phyloP scores from a whole-genome alignment of 176 grass and related monocot species.

The Alloteropsis semialata region DNA sequence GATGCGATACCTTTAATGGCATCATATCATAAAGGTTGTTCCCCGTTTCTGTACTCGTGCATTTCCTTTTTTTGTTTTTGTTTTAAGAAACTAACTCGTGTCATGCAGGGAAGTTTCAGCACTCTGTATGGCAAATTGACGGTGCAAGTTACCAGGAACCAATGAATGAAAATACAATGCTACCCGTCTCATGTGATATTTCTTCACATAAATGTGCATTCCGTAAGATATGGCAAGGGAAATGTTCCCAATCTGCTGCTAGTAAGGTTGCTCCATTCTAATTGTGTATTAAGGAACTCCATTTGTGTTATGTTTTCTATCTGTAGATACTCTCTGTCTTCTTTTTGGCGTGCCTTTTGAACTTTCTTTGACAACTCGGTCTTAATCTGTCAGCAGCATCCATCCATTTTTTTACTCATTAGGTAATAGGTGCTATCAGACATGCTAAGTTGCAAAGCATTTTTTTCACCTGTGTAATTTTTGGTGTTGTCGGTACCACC shows the following conservation, averaged over 20 bases:
- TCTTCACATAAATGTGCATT: slow-evolving; percentile 60
- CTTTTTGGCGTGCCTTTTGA: slow-evolving; percentile 22
- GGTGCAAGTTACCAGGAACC: slow-evolving; percentile 39
- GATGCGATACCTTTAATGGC: slow-evolving; percentile 86
- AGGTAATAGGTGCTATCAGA: not conserved
- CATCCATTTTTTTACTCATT: not conserved
- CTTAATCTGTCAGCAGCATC: not conserved
- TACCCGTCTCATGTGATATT: slow-evolving; percentile 41
- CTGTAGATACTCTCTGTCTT: slow-evolving; percentile 19
- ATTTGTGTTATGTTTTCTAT: slow-evolving; percentile 13
- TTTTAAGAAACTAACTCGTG: slow-evolving; percentile 22
- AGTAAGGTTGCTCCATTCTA: slow-evolving; percentile 64
- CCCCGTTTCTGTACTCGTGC: slow-evolving; percentile 13
- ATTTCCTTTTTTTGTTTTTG: slow-evolving; percentile 21
- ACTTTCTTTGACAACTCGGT: not conserved
- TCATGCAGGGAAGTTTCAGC: slow-evolving; percentile 70
- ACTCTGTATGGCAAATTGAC: slow-evolving; percentile 83
- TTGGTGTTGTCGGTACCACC: not conserved
- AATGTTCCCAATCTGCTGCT: slow-evolving; percentile 71
- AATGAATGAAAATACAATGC: slow-evolving; percentile 31
- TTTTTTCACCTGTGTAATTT: slow-evolving; percentile 2
- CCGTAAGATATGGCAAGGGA: slow-evolving; percentile 87
- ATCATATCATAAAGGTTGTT: slow-evolving; percentile 89
- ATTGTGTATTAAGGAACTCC: slow-evolving; percentile 6
- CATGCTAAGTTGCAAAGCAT: not conserved